Evolutionary conservation across 169 alveolate genomes (phyloP).

Genomic region (Cryptosporidium meleagridis): DNA sequence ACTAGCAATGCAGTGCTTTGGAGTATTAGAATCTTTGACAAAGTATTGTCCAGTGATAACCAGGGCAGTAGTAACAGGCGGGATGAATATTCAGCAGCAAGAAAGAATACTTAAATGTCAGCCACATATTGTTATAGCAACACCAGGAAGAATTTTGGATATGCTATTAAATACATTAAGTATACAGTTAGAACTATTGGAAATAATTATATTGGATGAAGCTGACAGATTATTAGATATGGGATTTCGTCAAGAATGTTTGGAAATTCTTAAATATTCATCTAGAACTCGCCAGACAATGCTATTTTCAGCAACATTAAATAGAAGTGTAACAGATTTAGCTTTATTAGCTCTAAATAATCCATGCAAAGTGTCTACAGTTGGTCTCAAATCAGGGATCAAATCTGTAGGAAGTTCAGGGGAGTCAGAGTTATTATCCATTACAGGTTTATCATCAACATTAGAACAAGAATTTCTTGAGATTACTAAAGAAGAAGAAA

Average conservation of each 20-base stretch:
- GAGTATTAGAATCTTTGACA: conserved; percentile 83
- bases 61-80: conserved; percentile 88
- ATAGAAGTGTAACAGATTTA: conserved; percentile 85
- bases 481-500: conserved; percentile 69
- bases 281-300: conserved; percentile 84
- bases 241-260: conserved; percentile 92
- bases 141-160: conserved; percentile 98
- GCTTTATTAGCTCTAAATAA: conserved; percentile 84
- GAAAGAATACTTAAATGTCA: conserved; percentile 87
- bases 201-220: conserved; percentile 93
- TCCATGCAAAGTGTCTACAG: conserved; percentile 79
- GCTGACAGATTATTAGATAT: conserved; percentile 95
- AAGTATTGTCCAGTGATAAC: conserved; percentile 84
- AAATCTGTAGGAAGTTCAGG: background rate
- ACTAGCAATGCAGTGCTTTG: conserved; percentile 90
- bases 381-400: conserved; percentile 23
- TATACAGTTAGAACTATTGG: conserved; percentile 86
- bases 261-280: conserved; percentile 78
- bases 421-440: conserved; percentile 32
- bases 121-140: conserved; percentile 96
- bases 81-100: conserved; percentile 87
- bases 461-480: conserved; percentile 79
- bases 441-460: conserved; percentile 77
- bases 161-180: conserved; percentile 81
- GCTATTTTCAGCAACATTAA: conserved; percentile 91